These are phyloP conservation scores for Penicillium frequentans DNA, from an alignment of 2,329 filamentous ascomycete genomes.

Conservation along the genomic window DNA sequence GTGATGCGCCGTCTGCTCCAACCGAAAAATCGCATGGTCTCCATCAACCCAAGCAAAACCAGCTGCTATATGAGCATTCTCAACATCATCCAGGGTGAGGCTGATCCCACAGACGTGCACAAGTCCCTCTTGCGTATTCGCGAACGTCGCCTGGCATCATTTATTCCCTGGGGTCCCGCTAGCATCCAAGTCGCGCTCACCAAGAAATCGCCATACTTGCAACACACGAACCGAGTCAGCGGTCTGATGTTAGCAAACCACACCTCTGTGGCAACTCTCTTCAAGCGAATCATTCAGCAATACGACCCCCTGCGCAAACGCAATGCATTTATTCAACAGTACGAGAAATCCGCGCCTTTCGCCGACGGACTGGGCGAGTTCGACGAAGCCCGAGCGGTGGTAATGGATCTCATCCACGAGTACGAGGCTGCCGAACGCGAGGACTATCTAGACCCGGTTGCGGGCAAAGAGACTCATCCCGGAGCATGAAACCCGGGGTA, in stretches of 20 bases:
- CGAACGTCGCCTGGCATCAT: conserved; percentile 88
- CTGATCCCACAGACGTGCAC: conserved; percentile 95
- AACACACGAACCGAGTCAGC: conserved; percentile 90
- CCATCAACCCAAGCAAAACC: conserved; percentile 89
- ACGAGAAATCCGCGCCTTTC: conserved; percentile 95
- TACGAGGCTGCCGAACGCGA: conserved; percentile 93
- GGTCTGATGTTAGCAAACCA: conserved; percentile 98
- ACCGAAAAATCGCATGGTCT: conserved; percentile 99
- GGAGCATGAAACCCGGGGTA: conserved; percentile 20
- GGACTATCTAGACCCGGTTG: conserved; percentile 80
- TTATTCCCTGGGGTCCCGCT: conserved; percentile 97
- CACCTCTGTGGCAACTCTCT: conserved; percentile 93
- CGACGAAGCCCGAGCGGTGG: conserved; percentile 89
- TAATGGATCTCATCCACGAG: conserved; percentile 85
- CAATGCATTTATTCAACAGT: conserved; percentile 93
- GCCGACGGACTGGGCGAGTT: conserved; percentile 90
- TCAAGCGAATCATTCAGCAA: conserved; percentile 88
- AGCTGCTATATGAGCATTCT: conserved; percentile 99
- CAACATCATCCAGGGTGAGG: conserved; percentile 98
- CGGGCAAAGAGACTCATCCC: conserved; percentile 45
- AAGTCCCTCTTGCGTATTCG: conserved; percentile 96
- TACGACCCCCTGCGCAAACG: conserved; percentile 94
- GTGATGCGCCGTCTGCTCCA: conserved; percentile 95
- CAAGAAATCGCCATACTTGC: conserved; percentile 93
- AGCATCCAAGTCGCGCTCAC: conserved; percentile 97